These are phyloP conservation scores for Pyrrhoderma noxium DNA, from an alignment of 1,284 basidiomycete genomes.

Conservation along the genomic window DNA sequence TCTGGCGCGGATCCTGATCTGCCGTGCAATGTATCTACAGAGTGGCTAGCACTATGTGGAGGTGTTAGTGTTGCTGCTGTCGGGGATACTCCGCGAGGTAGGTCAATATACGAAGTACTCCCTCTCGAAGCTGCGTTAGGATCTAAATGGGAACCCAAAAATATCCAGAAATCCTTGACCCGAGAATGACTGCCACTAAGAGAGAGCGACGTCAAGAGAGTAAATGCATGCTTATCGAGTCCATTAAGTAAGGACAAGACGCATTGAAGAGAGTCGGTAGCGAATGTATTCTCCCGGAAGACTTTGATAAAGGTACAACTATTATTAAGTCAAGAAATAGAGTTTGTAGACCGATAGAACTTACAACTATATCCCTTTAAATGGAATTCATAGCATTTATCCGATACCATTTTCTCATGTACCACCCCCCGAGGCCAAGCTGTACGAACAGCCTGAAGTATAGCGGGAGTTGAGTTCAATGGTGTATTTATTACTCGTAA, in stretches of 20 bases:
- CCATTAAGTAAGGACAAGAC: slow-evolving; percentile 60
- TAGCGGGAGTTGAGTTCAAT: slow-evolving; percentile 66
- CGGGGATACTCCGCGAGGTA: not conserved
- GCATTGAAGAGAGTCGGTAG: slow-evolving; percentile 68
- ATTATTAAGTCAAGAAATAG: slow-evolving; percentile 15
- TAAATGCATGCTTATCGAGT: slow-evolving; percentile 61
- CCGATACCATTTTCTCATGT: slow-evolving; percentile 66
- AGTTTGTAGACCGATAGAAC: slow-evolving; percentile 23
- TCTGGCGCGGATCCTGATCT: slow-evolving; percentile 4
- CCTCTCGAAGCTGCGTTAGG: slow-evolving; percentile 28
- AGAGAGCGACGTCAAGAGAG: slow-evolving; percentile 60
- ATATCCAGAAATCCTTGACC: slow-evolving; percentile 73
- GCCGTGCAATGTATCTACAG: slow-evolving; percentile 12
- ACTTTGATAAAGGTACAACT: slow-evolving; percentile 32
- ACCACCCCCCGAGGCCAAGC: slow-evolving; percentile 75
- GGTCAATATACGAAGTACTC: slow-evolving; percentile 26
- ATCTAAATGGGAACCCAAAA: slow-evolving; percentile 43
- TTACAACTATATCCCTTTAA: slow-evolving; percentile 72
- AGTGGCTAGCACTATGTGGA: slow-evolving; percentile 16
- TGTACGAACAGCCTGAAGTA: slow-evolving; percentile 66
- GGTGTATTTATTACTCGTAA: slow-evolving; percentile 70
- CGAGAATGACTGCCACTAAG: slow-evolving; percentile 57
- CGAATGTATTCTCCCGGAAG: slow-evolving; percentile 72
- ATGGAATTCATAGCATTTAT: slow-evolving; percentile 69
- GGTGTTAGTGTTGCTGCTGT: not conserved